phyloP scores from a whole-genome alignment of 306 rosid genomes.

The Phaseolus lunatus region DNA sequence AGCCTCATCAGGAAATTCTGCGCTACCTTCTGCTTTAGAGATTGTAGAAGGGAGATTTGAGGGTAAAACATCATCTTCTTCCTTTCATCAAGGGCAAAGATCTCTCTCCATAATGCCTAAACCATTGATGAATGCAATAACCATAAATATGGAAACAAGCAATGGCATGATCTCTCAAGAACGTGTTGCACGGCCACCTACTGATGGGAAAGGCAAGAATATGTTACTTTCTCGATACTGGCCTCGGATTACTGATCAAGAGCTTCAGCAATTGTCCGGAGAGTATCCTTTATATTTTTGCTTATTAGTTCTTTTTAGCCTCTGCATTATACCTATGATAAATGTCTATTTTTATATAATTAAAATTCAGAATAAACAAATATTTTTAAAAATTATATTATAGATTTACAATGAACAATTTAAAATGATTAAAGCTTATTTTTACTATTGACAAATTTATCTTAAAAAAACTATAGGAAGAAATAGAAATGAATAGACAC shows the following conservation, averaged over 20 bases:
- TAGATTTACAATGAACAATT: background rate
- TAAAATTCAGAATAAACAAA: background rate
- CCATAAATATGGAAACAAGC: conserved; percentile 57
- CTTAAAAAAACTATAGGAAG: background rate
- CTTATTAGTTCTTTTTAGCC: background rate
- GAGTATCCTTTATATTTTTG: conserved; percentile 72
- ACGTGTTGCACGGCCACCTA: conserved; percentile 79
- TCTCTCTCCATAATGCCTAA: conserved; percentile 68
- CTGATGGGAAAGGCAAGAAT: conserved; percentile 79
- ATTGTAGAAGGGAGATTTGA: conserved; percentile 61
- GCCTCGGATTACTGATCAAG: conserved; percentile 92
- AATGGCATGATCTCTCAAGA: conserved; percentile 51
- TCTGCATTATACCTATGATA: background rate
- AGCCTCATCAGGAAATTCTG: conserved; percentile 60
- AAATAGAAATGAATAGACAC: background rate
- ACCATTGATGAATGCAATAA: conserved; percentile 53
- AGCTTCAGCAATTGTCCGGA: conserved; percentile 80
- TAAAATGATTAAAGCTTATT: background rate
- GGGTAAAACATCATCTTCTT: conserved; percentile 60
- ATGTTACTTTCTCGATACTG: conserved; percentile 93
- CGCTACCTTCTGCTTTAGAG: conserved; percentile 59
- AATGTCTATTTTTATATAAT: background rate
- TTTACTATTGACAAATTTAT: background rate
- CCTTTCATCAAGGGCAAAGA: conserved; percentile 63
- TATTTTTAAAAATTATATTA: background rate